These are phyloP conservation scores for Microthlaspi erraticum DNA, from an alignment of 345 rosid genomes.

Conservation along the genomic window DNA sequence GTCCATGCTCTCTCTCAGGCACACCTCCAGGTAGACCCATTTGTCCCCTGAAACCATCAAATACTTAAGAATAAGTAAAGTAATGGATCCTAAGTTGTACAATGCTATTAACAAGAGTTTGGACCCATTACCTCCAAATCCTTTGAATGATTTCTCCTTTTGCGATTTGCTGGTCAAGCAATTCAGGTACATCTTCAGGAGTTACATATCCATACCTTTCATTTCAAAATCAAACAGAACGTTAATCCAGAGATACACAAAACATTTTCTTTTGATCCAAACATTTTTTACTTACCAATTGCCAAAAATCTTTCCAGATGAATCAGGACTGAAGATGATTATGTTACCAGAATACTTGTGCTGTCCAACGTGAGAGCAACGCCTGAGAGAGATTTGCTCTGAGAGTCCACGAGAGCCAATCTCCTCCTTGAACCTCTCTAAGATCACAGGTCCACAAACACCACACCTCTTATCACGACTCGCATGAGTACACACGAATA, in stretches of 20 bases:
- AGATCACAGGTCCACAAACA: constrained; percentile 89
- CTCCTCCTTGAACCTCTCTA: constrained; percentile 69
- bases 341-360: constrained; percentile 96
- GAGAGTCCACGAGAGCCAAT: constrained; percentile 66
- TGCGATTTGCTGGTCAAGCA: constrained; percentile 86
- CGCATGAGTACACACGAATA: constrained; percentile 89
- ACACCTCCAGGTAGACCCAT: constrained; percentile 57
- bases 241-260: background rate
- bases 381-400: constrained; percentile 64
- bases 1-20: constrained; percentile 44
- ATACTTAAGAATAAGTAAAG: background rate
- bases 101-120: background rate
- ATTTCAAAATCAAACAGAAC: constrained; percentile 27
- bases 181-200: constrained; percentile 83
- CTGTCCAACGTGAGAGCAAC: constrained; percentile 91
- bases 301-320: constrained; percentile 66
- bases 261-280: constrained; percentile 10
- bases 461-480: constrained; percentile 93
- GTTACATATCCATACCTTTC: constrained; percentile 98
- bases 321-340: constrained; percentile 67
- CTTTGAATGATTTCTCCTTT: constrained; percentile 75
- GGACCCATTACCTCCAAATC: constrained; percentile 73
- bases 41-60: constrained; percentile 67
- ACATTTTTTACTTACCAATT: constrained; percentile 63
- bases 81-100: background rate